Base-by-base conservation (phyloP, 352 stramenopile genomes). In the Paralagenidium karlingii region DNA sequence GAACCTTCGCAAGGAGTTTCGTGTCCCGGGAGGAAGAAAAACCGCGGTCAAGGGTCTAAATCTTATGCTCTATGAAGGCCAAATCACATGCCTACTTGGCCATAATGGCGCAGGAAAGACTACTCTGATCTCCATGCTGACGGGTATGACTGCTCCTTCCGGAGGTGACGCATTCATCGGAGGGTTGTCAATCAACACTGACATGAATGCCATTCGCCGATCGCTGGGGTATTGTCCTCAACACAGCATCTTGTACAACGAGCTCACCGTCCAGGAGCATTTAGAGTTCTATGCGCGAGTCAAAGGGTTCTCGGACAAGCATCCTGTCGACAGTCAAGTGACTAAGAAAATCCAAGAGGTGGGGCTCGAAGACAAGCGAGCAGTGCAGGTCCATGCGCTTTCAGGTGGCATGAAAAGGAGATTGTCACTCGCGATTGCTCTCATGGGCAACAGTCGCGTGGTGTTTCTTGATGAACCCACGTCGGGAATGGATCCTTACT, bases 191-290 rank as follows among this genome's bases (percentile, higher is more conserved):
- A 54, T 86, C 25, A 33, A 50, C 1, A 54, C 55, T 5, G 61
- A 96, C 46, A 88, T 99, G 73, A 37, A 56, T 12, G 28, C 52
- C 16, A 85, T 99, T 21, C 84, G 94, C 2, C 39, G 85, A 46
- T 81, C 90, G 27, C 68, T 98, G 21, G 94, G 94, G 5, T 89
- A 98, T 41, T 99, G 95, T 53, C 80, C 96, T 15, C 95, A 99
- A 43, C 87, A 98, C 58, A 95, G 97, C 54, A 93, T 97, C 21
- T 49, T 99, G 0, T 99, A 97, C 50, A 80, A 81, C 3, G 59
- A 94, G 34, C 64, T 99, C 16, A 98, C 94, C 0, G 94, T 98
- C 18, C 53, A 83, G 19, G 95, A 99, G 55, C 94, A 99, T 46
- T 57, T 99, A n/a, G 34, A 55, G 27, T 97, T 98, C 46, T 98